These are phyloP conservation scores for Schrenkiella parvula DNA, from an alignment of 345 rosid species.

Conservation along the genomic window DNA sequence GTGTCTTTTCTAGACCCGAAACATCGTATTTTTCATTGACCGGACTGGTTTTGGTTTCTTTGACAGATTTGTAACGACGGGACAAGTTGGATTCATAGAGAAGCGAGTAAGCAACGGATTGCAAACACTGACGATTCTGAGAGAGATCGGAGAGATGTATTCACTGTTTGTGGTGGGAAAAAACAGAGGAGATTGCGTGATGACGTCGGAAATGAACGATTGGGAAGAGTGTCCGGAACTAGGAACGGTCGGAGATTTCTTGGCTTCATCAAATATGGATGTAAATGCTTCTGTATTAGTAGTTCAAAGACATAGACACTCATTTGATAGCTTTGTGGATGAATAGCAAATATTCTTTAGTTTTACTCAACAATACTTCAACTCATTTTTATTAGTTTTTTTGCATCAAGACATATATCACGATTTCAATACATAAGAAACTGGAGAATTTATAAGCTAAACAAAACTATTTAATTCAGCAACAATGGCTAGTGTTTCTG, in stretches of 20 bases:
- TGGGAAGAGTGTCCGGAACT: constrained; percentile 96
- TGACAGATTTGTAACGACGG: constrained; percentile 55
- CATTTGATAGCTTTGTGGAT: constrained; percentile 31
- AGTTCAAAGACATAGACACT: constrained; percentile 59
- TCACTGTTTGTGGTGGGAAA: constrained; percentile 69
- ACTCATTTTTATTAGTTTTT: neutral
- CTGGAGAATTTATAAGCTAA: neutral
- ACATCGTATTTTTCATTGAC: neutral
- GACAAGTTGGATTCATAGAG: constrained; percentile 51
- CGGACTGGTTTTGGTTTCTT: neutral
- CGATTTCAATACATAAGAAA: neutral
- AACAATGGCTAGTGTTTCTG: neutral
- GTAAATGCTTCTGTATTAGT: constrained; percentile 59
- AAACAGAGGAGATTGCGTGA: constrained; percentile 40
- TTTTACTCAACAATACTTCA: neutral
- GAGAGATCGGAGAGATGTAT: constrained; percentile 49
- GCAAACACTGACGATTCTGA: constrained; percentile 45
- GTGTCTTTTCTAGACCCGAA: neutral
- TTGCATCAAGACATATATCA: neutral
- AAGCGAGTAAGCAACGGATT: constrained; percentile 43
- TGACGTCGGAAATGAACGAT: constrained; percentile 66
- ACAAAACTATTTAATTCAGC: neutral
- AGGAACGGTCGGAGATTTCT: constrained; percentile 60
- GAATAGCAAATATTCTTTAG: constrained; percentile 13
- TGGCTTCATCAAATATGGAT: constrained; percentile 56